Evolutionary conservation across 495 filamentous ascomycete genomes (phyloP), one percentile per base, ranked within the genome.

Genomic region (Echria macrotheca): DNA sequence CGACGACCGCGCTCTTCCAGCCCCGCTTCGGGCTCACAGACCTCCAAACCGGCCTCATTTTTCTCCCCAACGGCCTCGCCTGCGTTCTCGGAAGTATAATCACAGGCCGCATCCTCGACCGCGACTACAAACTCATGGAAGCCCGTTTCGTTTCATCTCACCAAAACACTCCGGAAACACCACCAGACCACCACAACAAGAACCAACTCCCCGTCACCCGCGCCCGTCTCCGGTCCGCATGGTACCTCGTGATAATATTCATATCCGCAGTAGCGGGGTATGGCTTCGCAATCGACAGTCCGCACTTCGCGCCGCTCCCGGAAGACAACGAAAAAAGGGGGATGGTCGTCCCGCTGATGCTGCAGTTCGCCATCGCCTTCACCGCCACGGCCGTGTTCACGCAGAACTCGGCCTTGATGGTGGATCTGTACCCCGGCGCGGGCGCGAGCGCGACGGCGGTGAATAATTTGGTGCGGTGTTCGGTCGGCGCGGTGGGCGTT

Each of bases 371-470:
- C 15, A 66, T 74, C 17, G 73, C 70, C 1, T 70, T 70, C 28
- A 57, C 49, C 26, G 60, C 75, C 2, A 76, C 69, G 0, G 73
- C 65, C 2, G 52, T 67, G 6, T 75, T 70, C 43, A 75, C 60
- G 10, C 49, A 54, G 40, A 55, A 69, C 9, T 58, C 67, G 38
- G 79, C 78, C 0, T 63, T 87, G 48, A 56, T 85, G 31, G 71
- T 85, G 0, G 83, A 87, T 58, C 57, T 85, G 2, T 82, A 81
- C 50, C 79, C 79, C 2, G 69, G 62, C 0, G 70, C 69, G 14
- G 76, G 80, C 12, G 72, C 75, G 0, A 78, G 80, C 4, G 79
- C 80, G 0, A 82, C 82, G 5, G 83, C 83, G 7, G 78, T 82
- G 9, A 84, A 79, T 49, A 85, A 86, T 52, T 62, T 87, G 3